These are phyloP conservation scores for Gonium pectorale DNA, from an alignment of 139 green algal genomes.

Conservation along the genomic window DNA sequence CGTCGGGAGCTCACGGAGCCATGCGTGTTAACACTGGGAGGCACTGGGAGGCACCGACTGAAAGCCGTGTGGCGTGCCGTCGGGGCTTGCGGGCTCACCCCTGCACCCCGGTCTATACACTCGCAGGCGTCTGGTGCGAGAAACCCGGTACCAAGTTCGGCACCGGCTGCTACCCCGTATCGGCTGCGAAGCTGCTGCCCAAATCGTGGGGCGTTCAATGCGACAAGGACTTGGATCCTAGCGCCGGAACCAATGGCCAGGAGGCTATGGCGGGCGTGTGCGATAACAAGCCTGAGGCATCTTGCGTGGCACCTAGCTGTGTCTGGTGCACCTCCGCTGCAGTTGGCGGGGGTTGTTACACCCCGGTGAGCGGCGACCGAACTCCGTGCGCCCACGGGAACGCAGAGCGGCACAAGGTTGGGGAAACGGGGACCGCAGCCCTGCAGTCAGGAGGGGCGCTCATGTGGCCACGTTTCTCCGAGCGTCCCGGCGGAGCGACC, in stretches of 20 bases:
- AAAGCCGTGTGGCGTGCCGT: too few species aligned
- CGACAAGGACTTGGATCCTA: conserved; percentile 6
- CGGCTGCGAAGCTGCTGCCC: conserved; percentile 19
- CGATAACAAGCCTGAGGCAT: not conserved
- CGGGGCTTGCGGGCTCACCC: too few species aligned
- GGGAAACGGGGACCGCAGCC: too few species aligned
- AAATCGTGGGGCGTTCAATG: conserved; percentile 14
- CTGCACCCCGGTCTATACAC: not conserved
- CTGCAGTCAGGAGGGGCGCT: too few species aligned
- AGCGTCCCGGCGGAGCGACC: too few species aligned
- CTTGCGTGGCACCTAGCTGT: not conserved
- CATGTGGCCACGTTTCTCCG: too few species aligned
- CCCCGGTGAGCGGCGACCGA: not conserved
- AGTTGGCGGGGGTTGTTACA: conserved; percentile 42
- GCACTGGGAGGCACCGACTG: too few species aligned
- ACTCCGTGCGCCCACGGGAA: too few species aligned
- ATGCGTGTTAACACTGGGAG: too few species aligned
- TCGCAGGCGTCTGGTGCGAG: conserved; percentile 26
- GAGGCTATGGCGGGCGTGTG: not conserved
- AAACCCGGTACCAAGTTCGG: conserved; percentile 13
- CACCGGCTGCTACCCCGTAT: conserved; percentile 22
- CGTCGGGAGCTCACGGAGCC: too few species aligned
- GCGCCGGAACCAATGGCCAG: too few species aligned
- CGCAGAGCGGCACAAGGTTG: too few species aligned
- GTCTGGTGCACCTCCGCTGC: conserved; percentile 47